Evolutionary conservation across 2,329 filamentous ascomycete genomes (phyloP).

Genomic region (Diaporthe vexans): DNA sequence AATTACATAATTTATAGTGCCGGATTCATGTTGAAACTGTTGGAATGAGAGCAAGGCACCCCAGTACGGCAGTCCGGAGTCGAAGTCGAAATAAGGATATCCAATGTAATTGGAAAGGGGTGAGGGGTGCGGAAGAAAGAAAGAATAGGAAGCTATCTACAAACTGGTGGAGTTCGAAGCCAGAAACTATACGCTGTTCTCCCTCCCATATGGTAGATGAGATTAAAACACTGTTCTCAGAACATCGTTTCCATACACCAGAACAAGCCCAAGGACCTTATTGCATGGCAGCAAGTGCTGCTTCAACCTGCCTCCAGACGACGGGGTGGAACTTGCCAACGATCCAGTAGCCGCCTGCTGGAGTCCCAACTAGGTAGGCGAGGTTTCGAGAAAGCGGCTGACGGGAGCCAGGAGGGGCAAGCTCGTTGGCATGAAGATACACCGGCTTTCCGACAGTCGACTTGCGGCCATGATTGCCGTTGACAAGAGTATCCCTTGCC

Average conservation of each 20-base stretch:
- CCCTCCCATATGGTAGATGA: neutral
- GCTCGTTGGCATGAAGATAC: slow-evolving; percentile 9
- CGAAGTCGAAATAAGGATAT: too few relatives aligned
- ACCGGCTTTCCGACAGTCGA: neutral
- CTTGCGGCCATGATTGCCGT: neutral
- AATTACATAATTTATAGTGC: too few relatives aligned
- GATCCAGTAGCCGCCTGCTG: neutral
- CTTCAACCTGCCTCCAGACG: neutral
- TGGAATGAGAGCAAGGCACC: too few relatives aligned
- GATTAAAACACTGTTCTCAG: neutral
- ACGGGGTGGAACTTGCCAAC: slow-evolving; percentile 8
- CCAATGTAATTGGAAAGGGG: too few relatives aligned
- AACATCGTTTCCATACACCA: neutral
- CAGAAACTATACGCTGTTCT: neutral
- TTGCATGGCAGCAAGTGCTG: neutral
- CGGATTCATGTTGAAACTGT: too few relatives aligned
- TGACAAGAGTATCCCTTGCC: neutral
- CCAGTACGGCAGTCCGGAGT: too few relatives aligned
- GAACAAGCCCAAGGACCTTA: neutral
- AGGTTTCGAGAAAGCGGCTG: slow-evolving; percentile 11
- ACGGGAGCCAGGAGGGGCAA: neutral
- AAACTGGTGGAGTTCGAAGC: too few relatives aligned
- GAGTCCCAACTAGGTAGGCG: neutral
- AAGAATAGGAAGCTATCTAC: too few relatives aligned
- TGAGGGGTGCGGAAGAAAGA: too few relatives aligned